Percentiles rank a stretch among this genome's conserved stretches.
Conservation (phyloP, 257 asterid species). For the Fraxinus anomala region DNA sequence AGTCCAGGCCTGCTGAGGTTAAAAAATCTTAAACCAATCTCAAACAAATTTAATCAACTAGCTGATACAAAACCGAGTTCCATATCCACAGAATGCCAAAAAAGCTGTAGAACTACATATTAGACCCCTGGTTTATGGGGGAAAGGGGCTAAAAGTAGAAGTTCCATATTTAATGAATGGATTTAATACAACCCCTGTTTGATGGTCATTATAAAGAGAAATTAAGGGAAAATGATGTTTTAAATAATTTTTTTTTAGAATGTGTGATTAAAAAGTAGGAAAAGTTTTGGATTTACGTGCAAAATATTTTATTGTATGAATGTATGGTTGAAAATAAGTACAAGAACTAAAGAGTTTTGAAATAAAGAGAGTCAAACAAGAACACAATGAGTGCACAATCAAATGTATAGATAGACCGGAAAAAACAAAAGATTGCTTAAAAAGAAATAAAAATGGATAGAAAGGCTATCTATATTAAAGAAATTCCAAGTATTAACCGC, state of each 20-base stretch:
- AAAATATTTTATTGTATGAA: no score
- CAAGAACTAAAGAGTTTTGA: no score
- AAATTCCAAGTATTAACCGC: neutral
- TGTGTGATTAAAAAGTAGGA: no score
- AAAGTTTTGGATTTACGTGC: no score
- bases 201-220: no score
- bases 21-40: neutral
- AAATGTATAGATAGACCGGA: neutral
- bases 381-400: neutral
- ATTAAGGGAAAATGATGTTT: no score
- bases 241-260: no score
- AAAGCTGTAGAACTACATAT: neutral
- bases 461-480: neutral
- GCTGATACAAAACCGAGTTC: neutral
- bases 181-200: neutral
- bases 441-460: neutral
- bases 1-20: conserved; percentile 1
- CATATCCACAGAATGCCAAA: neutral
- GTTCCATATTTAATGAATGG: neutral
- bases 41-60: neutral
- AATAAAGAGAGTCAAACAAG: no score
- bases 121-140: neutral
- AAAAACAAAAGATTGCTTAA: neutral
- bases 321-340: no score
- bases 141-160: neutral